These are phyloP conservation scores for Conoideocrella luteorostrata DNA, from an alignment of 2,329 filamentous ascomycete species.

Conservation along the genomic window DNA sequence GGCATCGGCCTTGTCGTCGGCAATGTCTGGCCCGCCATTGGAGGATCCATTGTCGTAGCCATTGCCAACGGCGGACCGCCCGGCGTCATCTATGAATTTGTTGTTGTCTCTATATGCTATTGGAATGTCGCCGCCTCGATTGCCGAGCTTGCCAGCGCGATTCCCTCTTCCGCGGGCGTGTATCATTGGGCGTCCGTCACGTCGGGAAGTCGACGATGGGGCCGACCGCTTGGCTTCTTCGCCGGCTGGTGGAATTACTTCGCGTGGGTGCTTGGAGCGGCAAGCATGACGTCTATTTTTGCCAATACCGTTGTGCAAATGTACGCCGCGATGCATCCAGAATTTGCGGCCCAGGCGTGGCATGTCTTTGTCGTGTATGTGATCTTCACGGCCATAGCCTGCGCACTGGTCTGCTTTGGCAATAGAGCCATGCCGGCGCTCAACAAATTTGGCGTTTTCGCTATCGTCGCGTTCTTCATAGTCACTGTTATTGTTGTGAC, in stretches of 20 bases:
- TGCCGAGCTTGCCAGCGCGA: conserved; percentile 54
- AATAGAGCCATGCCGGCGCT: conserved; percentile 47
- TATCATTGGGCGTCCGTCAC: conserved; percentile 58
- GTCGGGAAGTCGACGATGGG: conserved; percentile 39
- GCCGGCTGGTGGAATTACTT: conserved; percentile 41
- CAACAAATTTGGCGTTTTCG: conserved; percentile 46
- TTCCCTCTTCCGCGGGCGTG: conserved; percentile 54
- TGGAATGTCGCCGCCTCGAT: conserved; percentile 52
- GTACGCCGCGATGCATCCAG: conserved; percentile 35
- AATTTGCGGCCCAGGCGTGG: conserved; percentile 31
- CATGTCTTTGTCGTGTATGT: conserved; percentile 38
- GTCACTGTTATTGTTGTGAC: conserved; percentile 49
- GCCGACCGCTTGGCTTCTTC: conserved; percentile 41
- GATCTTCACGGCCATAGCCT: conserved; percentile 32
- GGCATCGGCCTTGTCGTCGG: conserved; percentile 35
- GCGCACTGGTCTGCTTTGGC: conserved; percentile 41
- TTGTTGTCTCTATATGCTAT: conserved; percentile 44
- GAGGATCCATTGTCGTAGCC: conserved; percentile 39
- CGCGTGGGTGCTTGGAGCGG: conserved; percentile 32
- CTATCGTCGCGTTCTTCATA: conserved; percentile 44
- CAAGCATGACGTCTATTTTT: conserved; percentile 35
- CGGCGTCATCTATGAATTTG: conserved; percentile 56
- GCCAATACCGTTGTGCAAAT: conserved; percentile 35
- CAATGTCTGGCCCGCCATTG: conserved; percentile 38
- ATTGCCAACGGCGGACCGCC: conserved; percentile 57